Evolutionary conservation across 306 rosid species (phyloP).

Genomic region (barrel medic (Medicago truncatula)): MtrunA17r5.0-ANR NC_053049.1:34975501-34976000

Average conservation of each 20-base stretch:
- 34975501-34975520: too few relatives aligned
- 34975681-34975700: background rate
- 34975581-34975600: background rate
- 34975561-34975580: too few relatives aligned
- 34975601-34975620: background rate
- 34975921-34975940: constrained; percentile 62
- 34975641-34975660: background rate
- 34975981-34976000: constrained; percentile 61
- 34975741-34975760: constrained; percentile 85
- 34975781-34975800: constrained; percentile 35
- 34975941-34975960: constrained; percentile 58
- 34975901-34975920: constrained; percentile 55
- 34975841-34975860: constrained; percentile 11
- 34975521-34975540: too few relatives aligned
- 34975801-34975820: constrained; percentile 18
- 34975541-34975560: too few relatives aligned
- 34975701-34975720: constrained; percentile 22
- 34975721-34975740: constrained; percentile 53
- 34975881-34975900: constrained; percentile 34
- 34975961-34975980: constrained; percentile 67
- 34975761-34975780: constrained; percentile 51
- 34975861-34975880: constrained; percentile 27
- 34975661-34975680: background rate
- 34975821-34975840: background rate
- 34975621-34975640: background rate